Base-by-base conservation (phyloP, 352 stramenopile genomes). In the Phytophthora citrophthora region DNA sequence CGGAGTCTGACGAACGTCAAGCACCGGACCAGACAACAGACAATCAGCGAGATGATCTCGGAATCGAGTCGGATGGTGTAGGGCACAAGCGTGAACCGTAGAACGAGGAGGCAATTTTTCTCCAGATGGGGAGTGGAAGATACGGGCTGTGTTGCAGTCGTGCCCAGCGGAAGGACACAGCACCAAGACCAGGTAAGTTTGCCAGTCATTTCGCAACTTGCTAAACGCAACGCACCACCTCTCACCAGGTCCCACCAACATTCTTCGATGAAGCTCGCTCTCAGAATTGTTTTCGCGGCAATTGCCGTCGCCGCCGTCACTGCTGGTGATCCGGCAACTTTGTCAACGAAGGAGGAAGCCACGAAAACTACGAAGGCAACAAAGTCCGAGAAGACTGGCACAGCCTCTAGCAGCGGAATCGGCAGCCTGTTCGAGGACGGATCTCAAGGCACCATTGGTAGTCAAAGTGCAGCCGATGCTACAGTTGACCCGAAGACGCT, bases 281-380 rank as follows among this genome's bases (percentile, higher is more conserved):
- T 69, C 15, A 53, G 61, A 13, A 15, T 69, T 43, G 24, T 64
- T 40, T 48, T 70, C 18, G 54, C 61, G 32, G 61, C 54, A 29
- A 16, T 64, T 34, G 61, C 54, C 10, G 54, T 59, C 31, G 49
- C 32, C 47, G 39, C 46, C 1, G 47, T 53, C 4, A 32, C 38
- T 20, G 61, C 46, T 40, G 61, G 61, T 10, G 53, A 57, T n/a
- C 58, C 58, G 5, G 51, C 58, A 10, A 67, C 58, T 4, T 24
- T 67, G 23, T 61, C 58, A 24, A 61, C 50, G n/a, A 67, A 67
- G 58, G 58, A 67, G 41, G 58, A 67, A 48, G 58, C 58, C 27
- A 61, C 58, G 2, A 67, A 65, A 15, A 60, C 38, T 18, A 62
- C 54, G 15, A 62, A 62, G 20, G 41, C 41, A 9, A 47, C 41